Conservation (phyloP, 257 asterid genomes). For the Lantana camara region DNA sequence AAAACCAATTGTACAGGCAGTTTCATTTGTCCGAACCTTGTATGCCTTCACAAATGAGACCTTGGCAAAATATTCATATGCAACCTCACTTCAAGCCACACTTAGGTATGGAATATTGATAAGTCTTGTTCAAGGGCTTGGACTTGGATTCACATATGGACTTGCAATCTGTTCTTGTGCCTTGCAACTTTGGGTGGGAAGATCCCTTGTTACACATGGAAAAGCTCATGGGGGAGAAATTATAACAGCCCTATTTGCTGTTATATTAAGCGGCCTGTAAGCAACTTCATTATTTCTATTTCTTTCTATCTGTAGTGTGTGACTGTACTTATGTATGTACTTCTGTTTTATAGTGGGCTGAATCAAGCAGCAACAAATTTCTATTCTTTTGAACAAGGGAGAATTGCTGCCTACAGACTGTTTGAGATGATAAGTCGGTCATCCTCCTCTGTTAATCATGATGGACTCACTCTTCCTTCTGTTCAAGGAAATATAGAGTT, state of each 20-base stretch:
- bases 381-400: conserved; percentile 98
- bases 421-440: conserved; percentile 97
- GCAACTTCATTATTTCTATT: conserved; percentile 38
- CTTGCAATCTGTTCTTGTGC: conserved; percentile 99
- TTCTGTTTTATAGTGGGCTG: conserved; percentile 70
- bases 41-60: conserved; percentile 95
- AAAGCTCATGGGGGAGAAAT: conserved; percentile 96
- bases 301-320: conserved; percentile 19
- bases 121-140: conserved; percentile 99
- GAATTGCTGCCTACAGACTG: conserved; percentile 98
- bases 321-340: conserved; percentile 13
- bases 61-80: conserved; percentile 95
- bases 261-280: conserved; percentile 99
- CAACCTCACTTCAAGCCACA: conserved; percentile 98
- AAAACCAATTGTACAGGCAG: conserved; percentile 64
- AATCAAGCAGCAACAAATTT: conserved; percentile 99
- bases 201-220: conserved; percentile 71
- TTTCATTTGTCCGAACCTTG: conserved; percentile 87
- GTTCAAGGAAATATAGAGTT: conserved; percentile 98
- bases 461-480: conserved; percentile 77
- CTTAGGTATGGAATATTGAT: conserved; percentile 96
- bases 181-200: conserved; percentile 99
- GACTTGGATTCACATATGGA: conserved; percentile 99
- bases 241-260: conserved; percentile 88
- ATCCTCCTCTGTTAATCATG: conserved; percentile 76